Evolutionary conservation across 192 early-diverging fungal genomes (phyloP), one percentile per base, ranked within the genome.

Genomic region (Backusella liffmaniae): DNA sequence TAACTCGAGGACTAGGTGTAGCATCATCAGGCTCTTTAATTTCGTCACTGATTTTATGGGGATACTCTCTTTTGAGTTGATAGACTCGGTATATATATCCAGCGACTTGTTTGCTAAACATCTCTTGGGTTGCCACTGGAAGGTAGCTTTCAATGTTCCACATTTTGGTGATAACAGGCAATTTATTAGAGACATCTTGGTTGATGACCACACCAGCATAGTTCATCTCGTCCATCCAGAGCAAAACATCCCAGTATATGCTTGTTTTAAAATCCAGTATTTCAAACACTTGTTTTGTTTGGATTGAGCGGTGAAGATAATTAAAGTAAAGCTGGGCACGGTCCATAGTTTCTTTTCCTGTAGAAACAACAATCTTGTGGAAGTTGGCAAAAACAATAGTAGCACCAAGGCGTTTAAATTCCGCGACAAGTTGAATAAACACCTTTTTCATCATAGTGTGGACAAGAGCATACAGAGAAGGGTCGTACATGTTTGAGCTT

Each of bases 161-260:
- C 51, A 90, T 80, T 93, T 96, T 94, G 70, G 86, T 84, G 49
- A 91, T 85, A 53, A 41, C 68, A 26, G 66, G n/a, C 1, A 4
- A 44, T 9, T 51, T 65, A 44, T 69, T 69, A 36, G 59, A 8
- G 30, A 29, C 39, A 18, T 35, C 68, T 16, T 62, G 35, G 18
- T 73, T 66, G 36, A 53, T 56, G 16, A 85, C 73, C 23, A 90
- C 81, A 29, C 94, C 91, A 21, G 94, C 96, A 80, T 89, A 96
- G 82, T 99, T 99, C 73, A 89, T 88, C 67, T 83, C 80, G 78
- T 99, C 95, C 94, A 96, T 95, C 98, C 98, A 99, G 44, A 97
- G 49, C 73, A 97, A 69, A 44, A 91, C 87, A 35, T 91, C 87
- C 93, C 94, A 99, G 73, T 90, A 94, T 73, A 89, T 82, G 34